phyloP scores from a whole-genome alignment of 2,329 filamentous ascomycete genomes.

The Sporothrix luriei region DNA sequence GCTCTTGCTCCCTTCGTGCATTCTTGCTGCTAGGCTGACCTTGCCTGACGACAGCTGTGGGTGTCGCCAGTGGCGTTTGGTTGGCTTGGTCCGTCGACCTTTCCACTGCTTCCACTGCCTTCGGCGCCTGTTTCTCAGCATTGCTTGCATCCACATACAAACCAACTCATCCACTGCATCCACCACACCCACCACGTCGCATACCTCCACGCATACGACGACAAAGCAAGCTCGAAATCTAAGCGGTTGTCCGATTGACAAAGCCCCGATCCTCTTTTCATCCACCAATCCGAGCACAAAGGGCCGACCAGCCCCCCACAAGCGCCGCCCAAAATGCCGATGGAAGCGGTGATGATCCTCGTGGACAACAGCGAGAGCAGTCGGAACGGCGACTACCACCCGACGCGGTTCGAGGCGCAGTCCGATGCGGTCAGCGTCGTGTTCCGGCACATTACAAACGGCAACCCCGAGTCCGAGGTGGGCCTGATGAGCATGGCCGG shows the following conservation, averaged over 20 bases:
- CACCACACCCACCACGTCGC: not conserved
- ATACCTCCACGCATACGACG: constrained; percentile 11
- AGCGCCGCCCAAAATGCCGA: constrained; percentile 71
- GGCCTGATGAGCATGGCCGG: constrained; percentile 99
- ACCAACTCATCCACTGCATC: not conserved
- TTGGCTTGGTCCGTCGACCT: not conserved
- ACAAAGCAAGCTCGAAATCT: not conserved
- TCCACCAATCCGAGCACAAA: not conserved
- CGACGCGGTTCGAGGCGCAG: constrained; percentile 95
- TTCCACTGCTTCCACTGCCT: not conserved
- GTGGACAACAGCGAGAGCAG: constrained; percentile 99
- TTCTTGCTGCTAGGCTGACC: constrained; percentile 34
- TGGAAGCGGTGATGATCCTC: constrained; percentile 99
- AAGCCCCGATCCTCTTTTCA: not conserved
- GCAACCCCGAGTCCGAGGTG: constrained; percentile 94
- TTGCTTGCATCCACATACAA: constrained; percentile 10
- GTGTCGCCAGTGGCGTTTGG: constrained; percentile 1
- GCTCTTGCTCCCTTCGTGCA: constrained; percentile 8
- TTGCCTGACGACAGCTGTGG: constrained; percentile 37
- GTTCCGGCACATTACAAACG: constrained; percentile 92
- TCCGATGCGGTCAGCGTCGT: constrained; percentile 92
- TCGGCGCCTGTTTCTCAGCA: constrained; percentile 18
- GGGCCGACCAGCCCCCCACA: constrained; percentile 21
- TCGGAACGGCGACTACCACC: constrained; percentile 90
- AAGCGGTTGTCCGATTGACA: not conserved